A percentile compares a stretch with the other conserved stretches of the same genome.
Conservation (phyloP, 2,329 filamentous ascomycete species). For the Raffaelea arxii region DNA sequence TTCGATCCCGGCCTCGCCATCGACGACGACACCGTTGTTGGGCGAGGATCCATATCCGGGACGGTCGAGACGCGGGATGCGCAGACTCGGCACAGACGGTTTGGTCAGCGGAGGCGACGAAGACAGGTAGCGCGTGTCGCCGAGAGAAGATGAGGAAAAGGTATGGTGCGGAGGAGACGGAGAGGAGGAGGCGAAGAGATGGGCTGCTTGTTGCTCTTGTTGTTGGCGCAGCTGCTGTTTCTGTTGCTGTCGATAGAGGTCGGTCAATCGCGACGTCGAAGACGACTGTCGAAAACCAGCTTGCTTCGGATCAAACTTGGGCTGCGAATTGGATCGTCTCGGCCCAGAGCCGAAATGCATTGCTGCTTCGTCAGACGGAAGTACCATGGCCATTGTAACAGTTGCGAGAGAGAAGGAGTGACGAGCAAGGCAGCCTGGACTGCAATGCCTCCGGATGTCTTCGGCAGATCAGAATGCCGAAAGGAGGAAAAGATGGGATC, state of each 20-base stretch:
- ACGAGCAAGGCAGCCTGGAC: no score
- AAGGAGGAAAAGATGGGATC: no score
- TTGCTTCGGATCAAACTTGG: slow-evolving; percentile 39
- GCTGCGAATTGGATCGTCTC: slow-evolving; percentile 51
- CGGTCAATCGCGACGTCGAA: slow-evolving; percentile 35
- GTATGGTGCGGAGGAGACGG: slow-evolving; percentile 19
- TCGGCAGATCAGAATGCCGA: no score
- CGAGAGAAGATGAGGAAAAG: slow-evolving; percentile 33
- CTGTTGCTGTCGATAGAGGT: slow-evolving; percentile 31
- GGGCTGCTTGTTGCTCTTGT: background rate
- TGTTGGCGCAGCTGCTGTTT: slow-evolving; percentile 1
- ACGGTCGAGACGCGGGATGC: slow-evolving; percentile 45
- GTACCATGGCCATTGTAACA: slow-evolving; percentile 42
- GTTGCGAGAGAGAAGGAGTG: no score
- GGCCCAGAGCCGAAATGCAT: slow-evolving; percentile 46
- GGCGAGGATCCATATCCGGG: slow-evolving; percentile 29
- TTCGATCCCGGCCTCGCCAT: slow-evolving; percentile 7
- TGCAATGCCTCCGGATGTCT: no score
- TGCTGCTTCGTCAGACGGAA: slow-evolving; percentile 47
- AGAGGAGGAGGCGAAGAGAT: background rate
- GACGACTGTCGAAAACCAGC: slow-evolving; percentile 33
- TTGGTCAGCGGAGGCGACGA: slow-evolving; percentile 50
- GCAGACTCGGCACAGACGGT: slow-evolving; percentile 48
- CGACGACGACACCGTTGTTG: slow-evolving; percentile 9
- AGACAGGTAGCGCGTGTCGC: slow-evolving; percentile 45